phyloP scores from a whole-genome alignment of 1,284 basidiomycete species.

The Megacollybia platyphylla region DNA sequence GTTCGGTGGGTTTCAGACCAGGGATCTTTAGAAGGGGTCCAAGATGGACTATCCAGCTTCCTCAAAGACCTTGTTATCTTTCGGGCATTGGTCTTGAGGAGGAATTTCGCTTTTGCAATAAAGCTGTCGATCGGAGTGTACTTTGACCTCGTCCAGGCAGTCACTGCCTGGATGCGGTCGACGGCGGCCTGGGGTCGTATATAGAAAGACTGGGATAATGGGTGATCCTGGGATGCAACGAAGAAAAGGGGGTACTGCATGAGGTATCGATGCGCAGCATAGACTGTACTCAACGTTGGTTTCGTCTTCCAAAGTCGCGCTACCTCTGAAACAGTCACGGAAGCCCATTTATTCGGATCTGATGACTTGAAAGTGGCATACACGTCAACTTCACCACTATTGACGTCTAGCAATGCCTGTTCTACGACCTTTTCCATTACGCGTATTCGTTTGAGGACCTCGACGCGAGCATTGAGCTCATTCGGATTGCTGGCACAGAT shows the following conservation, averaged over 20 bases:
- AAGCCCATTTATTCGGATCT: conserved; percentile 36
- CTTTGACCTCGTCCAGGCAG: conserved; percentile 32
- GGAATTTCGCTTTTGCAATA: conserved; percentile 34
- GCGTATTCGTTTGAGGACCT: conserved; percentile 40
- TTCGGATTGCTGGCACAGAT: conserved; percentile 15
- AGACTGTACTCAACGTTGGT: conserved; percentile 24
- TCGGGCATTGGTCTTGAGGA: conserved; percentile 21
- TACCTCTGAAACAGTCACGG: conserved; percentile 36
- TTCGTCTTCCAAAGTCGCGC: conserved; percentile 21
- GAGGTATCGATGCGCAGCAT: conserved; percentile 68
- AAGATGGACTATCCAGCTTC: conserved; percentile 18
- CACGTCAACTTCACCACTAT: conserved; percentile 16
- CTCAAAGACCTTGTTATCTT: conserved; percentile 13
- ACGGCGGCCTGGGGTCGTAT: conserved; percentile 61
- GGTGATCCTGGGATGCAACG: conserved; percentile 47
- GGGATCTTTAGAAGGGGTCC: conserved; percentile 16
- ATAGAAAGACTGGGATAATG: conserved; percentile 45
- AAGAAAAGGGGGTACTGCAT: conserved; percentile 58
- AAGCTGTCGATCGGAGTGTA: conserved; percentile 42
- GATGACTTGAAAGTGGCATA: conserved; percentile 34
- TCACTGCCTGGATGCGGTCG: conserved; percentile 39
- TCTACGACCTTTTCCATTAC: conserved; percentile 33
- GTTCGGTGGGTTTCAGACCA: conserved; percentile 50
- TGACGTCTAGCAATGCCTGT: conserved; percentile 21
- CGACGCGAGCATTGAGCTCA: conserved; percentile 42